Base-by-base conservation (phyloP, 495 filamentous ascomycete genomes). In the Penicillium mononematosum region DNA sequence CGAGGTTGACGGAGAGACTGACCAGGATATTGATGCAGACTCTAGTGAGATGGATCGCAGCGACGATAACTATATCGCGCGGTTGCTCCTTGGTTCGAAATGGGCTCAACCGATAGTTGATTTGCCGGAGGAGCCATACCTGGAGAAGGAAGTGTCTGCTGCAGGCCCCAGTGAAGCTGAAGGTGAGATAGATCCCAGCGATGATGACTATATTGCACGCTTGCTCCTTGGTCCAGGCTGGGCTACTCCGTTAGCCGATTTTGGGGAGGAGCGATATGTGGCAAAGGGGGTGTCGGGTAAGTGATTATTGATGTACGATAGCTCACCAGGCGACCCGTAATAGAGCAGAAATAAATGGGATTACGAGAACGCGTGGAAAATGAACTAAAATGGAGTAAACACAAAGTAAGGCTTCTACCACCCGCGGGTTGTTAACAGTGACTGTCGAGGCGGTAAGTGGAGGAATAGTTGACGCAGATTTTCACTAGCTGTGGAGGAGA, bases 31-130 rank as follows among this genome's bases (percentile, higher is more conserved):
- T 31, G 2, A 12, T 47, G 45, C 3, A 27, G 24, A 47, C 2
- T 16, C 34, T 16, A 38, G 16, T 8, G 36, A 31, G n/a, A 19
- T 47, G 8, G 45, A 47, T 32, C 2, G 27, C 1, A 47, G 45
- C 4, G 45, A 47, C 17, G 45, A 32, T 12, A 31, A 19, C 45
- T 47, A 47, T 47, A 47, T 47, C 9, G 45, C 45, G 5, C 27
- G 25, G 1, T 29, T 47, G 7, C n/a, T 47, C 8, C 36, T 39
- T 39, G 36, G 36, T 39, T 39, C 36, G 36, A 39, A 8, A 8
- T 39, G 36, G 36, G 36, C 36, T n/a, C 3, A 39, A 9, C 16
- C 16, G 6, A 17, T 17, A 17, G 36, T 39, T 9, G 36, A 39
- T 17, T 17, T 39, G 7, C 16, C n/a, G 16, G 36, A 39, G n/a